Conservation (phyloP, 2,329 filamentous ascomycete species). For the Penicillium italicum region DNA sequence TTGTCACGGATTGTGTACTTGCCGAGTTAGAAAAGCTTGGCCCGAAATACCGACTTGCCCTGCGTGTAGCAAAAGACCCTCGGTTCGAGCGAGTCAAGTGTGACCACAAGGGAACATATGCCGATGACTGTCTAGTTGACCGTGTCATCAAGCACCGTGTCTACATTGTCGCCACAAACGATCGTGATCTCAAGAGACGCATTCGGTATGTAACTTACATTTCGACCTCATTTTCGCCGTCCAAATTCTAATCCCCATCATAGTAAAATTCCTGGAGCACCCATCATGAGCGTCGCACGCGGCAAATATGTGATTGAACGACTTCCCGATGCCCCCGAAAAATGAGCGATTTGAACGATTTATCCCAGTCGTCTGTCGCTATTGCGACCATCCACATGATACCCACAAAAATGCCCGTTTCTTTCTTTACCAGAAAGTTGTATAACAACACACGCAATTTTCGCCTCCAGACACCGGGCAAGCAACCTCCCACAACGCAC, state of each 20-base stretch:
- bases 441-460: not conserved
- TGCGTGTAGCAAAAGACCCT: constrained; percentile 84
- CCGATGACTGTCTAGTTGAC: constrained; percentile 81
- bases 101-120: constrained; percentile 84
- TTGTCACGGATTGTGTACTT: constrained; percentile 80
- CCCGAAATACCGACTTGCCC: constrained; percentile 78
- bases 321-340: constrained; percentile 74
- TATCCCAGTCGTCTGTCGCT: not conserved
- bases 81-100: constrained; percentile 82
- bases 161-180: constrained; percentile 70
- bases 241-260: constrained; percentile 6
- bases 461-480: not conserved
- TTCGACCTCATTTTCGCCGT: not conserved
- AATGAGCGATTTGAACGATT: constrained; percentile 27
- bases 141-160: constrained; percentile 68
- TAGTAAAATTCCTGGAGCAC: constrained; percentile 67
- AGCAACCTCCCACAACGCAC: not conserved
- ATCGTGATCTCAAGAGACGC: constrained; percentile 74
- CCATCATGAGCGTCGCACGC: constrained; percentile 71
- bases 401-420: constrained; percentile 5
- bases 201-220: constrained; percentile 50
- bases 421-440: not conserved
- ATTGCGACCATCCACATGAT: constrained; percentile 1
- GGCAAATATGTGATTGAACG: constrained; percentile 95
- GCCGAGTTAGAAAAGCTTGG: constrained; percentile 87